Evolutionary conservation across 768 basidiomycete genomes (phyloP).

Genomic region (Tricholomella constricta): DNA sequence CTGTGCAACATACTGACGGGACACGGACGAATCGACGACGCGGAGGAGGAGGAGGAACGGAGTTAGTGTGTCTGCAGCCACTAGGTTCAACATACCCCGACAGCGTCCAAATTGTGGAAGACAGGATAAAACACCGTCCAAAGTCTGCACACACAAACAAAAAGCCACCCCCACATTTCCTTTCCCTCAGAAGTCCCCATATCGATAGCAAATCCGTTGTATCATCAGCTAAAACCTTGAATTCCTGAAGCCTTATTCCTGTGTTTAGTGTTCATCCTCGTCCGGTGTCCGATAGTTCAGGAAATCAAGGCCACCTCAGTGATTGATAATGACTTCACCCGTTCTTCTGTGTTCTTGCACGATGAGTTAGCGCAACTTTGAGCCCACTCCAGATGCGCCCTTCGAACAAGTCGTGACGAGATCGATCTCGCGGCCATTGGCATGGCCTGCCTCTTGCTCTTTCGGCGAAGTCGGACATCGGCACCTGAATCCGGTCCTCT

Average conservation of each 20-base stretch:
- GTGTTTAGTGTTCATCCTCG: background rate
- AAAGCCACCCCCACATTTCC: slow-evolving; percentile 13
- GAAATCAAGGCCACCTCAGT: background rate
- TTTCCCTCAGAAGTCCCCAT: background rate
- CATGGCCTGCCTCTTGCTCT: too few relatives aligned
- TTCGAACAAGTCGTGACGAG: background rate
- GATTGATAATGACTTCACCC: too few relatives aligned
- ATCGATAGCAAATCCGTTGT: background rate
- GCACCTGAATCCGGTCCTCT: background rate
- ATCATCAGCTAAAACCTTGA: background rate
- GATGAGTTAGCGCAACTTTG: too few relatives aligned
- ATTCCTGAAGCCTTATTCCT: background rate
- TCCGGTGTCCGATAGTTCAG: background rate
- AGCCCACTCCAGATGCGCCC: too few relatives aligned
- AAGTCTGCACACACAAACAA: slow-evolving; percentile 53
- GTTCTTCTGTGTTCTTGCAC: too few relatives aligned
- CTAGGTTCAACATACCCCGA: slow-evolving; percentile 62
- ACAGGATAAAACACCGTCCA: slow-evolving; percentile 74
- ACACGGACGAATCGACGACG: slow-evolving; percentile 15
- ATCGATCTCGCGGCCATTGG: background rate
- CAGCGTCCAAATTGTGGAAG: slow-evolving; percentile 73
- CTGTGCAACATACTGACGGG: slow-evolving; percentile 18
- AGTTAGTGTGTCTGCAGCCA: slow-evolving; percentile 53
- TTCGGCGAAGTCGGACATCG: background rate
- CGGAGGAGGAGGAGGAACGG: slow-evolving; percentile 35